Percentiles rank a stretch among this genome's conserved stretches.
phyloP scores from a whole-genome alignment of 2,329 filamentous ascomycete genomes.

The Xylariaceae sp. region DNA sequence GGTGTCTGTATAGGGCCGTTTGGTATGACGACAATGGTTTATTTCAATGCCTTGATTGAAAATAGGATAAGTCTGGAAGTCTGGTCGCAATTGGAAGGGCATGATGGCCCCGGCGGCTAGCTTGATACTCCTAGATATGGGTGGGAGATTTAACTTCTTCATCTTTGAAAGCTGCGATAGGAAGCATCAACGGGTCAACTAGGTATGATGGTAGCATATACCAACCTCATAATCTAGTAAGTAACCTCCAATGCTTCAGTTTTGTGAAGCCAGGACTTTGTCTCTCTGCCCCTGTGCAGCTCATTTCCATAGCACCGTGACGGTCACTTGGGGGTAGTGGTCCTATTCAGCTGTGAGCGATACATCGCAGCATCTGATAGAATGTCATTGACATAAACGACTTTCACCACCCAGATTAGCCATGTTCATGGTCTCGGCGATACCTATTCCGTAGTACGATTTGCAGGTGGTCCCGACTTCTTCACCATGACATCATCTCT shows the following conservation, averaged over 20 bases:
- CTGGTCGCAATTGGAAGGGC: conserved; percentile 14
- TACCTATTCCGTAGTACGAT: too few relatives aligned
- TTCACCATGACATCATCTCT: too few relatives aligned
- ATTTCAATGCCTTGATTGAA: conserved; percentile 26
- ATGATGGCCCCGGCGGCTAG: conserved; percentile 2
- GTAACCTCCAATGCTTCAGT: not conserved
- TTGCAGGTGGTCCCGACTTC: too few relatives aligned
- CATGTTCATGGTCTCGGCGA: too few relatives aligned
- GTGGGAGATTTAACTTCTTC: conserved; percentile 26
- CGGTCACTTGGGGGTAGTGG: not conserved
- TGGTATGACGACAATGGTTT: conserved; percentile 20
- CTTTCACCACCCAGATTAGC: too few relatives aligned
- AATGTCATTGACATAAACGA: not conserved
- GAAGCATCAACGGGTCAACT: conserved; percentile 9
- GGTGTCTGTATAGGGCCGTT: conserved; percentile 28
- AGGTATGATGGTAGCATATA: conserved; percentile 8
- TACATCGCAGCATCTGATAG: not conserved
- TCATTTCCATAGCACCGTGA: not conserved
- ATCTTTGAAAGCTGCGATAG: conserved; percentile 18
- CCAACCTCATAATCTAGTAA: conserved; percentile 8
- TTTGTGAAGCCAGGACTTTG: not conserved
- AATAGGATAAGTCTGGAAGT: conserved; percentile 22
- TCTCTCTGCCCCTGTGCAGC: not conserved
- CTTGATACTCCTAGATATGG: conserved; percentile 14
- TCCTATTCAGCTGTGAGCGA: not conserved